phyloP scores from a whole-genome alignment of 1,139 yeast genomes.

The Yamadazyma diospyri region DNA sequence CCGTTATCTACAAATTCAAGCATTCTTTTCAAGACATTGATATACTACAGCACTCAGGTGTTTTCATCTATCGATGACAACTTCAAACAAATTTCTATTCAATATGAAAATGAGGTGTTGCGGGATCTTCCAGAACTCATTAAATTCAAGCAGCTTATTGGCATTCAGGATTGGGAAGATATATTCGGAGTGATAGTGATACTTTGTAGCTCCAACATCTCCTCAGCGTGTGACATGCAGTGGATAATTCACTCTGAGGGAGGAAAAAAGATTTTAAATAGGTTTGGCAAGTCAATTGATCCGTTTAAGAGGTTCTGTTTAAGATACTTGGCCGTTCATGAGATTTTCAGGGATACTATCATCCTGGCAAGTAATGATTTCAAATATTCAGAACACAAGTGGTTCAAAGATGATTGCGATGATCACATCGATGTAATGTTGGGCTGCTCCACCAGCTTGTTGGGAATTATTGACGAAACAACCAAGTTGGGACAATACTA shows the following conservation, averaged over 20 bases:
- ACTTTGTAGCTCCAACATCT: constrained; percentile 37
- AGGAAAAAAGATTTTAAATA: constrained; percentile 26
- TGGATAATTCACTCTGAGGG: constrained; percentile 35
- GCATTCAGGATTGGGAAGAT: constrained; percentile 31
- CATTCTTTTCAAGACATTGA: constrained; percentile 27
- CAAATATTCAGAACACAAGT: constrained; percentile 15
- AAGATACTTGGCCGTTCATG: constrained; percentile 34
- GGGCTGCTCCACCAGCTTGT: constrained; percentile 34
- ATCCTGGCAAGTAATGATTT: constrained; percentile 5
- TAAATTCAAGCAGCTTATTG: constrained; percentile 16
- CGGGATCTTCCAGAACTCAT: constrained; percentile 25
- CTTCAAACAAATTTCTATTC: constrained; percentile 21
- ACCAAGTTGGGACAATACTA: constrained; percentile 31
- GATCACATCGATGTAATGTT: constrained; percentile 30
- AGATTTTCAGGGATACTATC: constrained; percentile 39
- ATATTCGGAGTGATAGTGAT: constrained; percentile 32
- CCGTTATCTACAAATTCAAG: constrained; percentile 29
- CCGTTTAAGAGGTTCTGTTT: constrained; percentile 27
- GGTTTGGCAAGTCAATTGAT: constrained; percentile 5
- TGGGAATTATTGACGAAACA: constrained; percentile 28
- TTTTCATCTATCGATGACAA: constrained; percentile 21
- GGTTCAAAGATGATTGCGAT: constrained; percentile 26
- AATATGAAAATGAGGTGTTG: constrained; percentile 23
- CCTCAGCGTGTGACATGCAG: constrained; percentile 31
- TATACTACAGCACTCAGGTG: constrained; percentile 35